A percentile compares a stretch with the other conserved stretches of the same genome.
phyloP scores from a whole-genome alignment of 495 filamentous ascomycete species.

The Niebla homalea region DNA sequence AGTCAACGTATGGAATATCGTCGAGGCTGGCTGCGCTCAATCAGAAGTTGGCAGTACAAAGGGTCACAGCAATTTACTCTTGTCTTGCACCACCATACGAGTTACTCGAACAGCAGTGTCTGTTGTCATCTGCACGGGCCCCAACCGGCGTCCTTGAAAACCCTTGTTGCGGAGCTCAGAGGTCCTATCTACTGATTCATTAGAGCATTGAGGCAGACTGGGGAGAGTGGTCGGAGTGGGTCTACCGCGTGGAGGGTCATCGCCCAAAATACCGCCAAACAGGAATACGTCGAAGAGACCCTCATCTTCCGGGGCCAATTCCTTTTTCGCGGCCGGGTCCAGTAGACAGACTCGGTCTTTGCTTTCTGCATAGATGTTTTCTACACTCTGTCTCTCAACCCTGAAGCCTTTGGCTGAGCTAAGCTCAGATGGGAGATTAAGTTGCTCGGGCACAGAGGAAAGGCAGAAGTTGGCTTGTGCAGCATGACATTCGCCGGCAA shows the following conservation, averaged over 20 bases:
- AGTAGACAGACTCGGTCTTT: conserved; percentile 71
- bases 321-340: conserved; percentile 68
- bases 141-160: conserved; percentile 74
- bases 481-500: conserved; percentile 63
- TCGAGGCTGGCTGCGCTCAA: conserved; percentile 51
- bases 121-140: conserved; percentile 95
- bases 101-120: conserved; percentile 94
- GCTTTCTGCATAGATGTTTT: conserved; percentile 54
- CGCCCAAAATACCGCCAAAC: conserved; percentile 91
- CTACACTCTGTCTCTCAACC: conserved; percentile 60
- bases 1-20: conserved; percentile 67
- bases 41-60: conserved; percentile 3
- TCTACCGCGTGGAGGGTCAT: conserved; percentile 87
- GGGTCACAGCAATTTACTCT: conserved; percentile 28
- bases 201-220: not conserved
- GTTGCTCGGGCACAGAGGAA: conserved; percentile 58
- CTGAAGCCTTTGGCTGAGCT: conserved; percentile 44
- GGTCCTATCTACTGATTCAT: conserved; percentile 56
- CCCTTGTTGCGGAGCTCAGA: conserved; percentile 87
- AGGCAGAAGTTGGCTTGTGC: conserved; percentile 61
- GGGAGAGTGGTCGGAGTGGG: not conserved
- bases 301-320: conserved; percentile 72
- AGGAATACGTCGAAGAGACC: conserved; percentile 78
- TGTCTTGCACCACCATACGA: conserved; percentile 70
- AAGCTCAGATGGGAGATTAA: conserved; percentile 55